Evolutionary conservation across 129 eudicot genomes (phyloP), one percentile per base, ranked within the genome.

Genomic region (Flaveria robusta): DNA sequence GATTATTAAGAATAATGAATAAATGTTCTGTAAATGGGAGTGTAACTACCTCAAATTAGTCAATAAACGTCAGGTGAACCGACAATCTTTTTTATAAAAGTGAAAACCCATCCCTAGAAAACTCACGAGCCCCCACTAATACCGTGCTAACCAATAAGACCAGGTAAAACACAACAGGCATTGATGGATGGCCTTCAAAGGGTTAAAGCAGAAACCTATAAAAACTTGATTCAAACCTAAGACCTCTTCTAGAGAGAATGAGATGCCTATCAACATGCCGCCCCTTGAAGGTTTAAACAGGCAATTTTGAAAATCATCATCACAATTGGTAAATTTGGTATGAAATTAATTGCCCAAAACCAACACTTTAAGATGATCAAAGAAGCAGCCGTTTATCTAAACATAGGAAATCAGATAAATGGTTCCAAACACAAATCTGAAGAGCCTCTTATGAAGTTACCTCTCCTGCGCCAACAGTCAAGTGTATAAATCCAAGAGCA

Each of bases 391-490:
- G 66, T 24, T 24, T 10, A 12, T 60, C 66, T 37, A 60, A 58
- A 60, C 66, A 60, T 5, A 60, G 12, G 12, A 34, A 34, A 34
- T 7, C 39, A 34, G 7, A 34, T 34, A 5, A 34, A 4, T 34
- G 39, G 39, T 7, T 34, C 66, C 9, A 60, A 58, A 60, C 66
- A 60, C 0, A 60, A 60, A 60, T 60, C 41, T 3, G 13, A 13
- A 26, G 10, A 62, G n/a, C 19, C 68, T 10, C 10, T 0, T 63
- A 69, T 74, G 19, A 24, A 19, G 49, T 77, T 84, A 94, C 99
- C 97, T 91, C 96, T 59, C 85, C 96, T 14, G 88, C 81, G 37
- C 99, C 99, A 18, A 88, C 84, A 12, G 96, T 76, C 81, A 86
- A 76, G 79, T 85, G 85, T 67, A 90, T 71, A 74, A 95, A 91